Evolutionary conservation across 1,139 yeast species (phyloP), one percentile per base, ranked within the genome.

Genomic region (Yamadazyma triangularis): DNA sequence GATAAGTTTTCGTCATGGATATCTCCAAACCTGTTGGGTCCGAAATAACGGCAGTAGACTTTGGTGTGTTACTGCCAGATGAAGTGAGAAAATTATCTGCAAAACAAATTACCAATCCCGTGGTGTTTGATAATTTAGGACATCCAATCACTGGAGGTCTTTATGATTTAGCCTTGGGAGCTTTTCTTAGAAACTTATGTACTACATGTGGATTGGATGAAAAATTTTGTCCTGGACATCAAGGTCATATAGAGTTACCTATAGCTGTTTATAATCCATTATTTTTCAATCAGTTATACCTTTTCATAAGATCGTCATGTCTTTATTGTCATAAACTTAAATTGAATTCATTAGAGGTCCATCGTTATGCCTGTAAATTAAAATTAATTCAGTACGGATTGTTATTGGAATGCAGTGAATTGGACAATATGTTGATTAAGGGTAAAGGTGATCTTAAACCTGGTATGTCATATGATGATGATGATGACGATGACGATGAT

Each of bases 241-340:
- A 87, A 62, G 99, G 99, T 37, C 98, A 93, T 58, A 88, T 93
- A 38, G 96, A 91, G 56, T 73, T 93, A 45, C 98, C 98, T 8
- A 82, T 87, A 24, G 95, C 97, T 4, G 94, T 87, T 28, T 93
- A 88, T 66, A 91, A 88, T 54, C 97, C 98, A 12, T 64, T 93
- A 49, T 91, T 93, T 53, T 91, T 93, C 76, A 77, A 79, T 52
- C 97, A 91, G 59, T 69, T 93, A 69, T 91, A 81, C 64, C 73
- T 85, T 38, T 79, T 82, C 48, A 69, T 93, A 51, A 73, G 97
- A 56, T 73, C 91, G 25, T 64, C 91, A 16, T 93, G 99, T 72
- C 70, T 91, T 36, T 89, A 78, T 62, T 93, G 99, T 62, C 94
- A 86, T 56, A 79, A 74, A 40, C 87, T 93, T 67, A 77, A 83